Conservation (phyloP, 2,329 filamentous ascomycete genomes). For the Cladosporium sp. region DNA sequence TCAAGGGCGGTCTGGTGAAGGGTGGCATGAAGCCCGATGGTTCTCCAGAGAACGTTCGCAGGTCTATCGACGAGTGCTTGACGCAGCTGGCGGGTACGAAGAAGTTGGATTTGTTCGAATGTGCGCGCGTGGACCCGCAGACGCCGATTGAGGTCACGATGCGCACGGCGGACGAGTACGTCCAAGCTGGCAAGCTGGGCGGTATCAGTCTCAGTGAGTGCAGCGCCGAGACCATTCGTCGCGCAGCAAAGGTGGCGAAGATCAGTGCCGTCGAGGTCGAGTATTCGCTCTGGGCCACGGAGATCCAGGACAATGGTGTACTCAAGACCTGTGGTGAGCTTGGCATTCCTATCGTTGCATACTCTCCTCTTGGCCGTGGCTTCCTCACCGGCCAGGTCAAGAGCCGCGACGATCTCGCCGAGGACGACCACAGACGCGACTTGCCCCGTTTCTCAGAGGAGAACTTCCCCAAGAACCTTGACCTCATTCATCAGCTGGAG, state of each 20-base stretch:
- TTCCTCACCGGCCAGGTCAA: slow-evolving; percentile 57
- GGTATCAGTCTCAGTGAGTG: slow-evolving; percentile 50
- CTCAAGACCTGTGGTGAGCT: slow-evolving; percentile 60
- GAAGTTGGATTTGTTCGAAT: slow-evolving; percentile 51
- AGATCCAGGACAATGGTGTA: slow-evolving; percentile 60
- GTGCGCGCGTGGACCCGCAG: slow-evolving; percentile 46
- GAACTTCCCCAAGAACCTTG: slow-evolving; percentile 64
- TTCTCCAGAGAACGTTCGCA: slow-evolving; percentile 41
- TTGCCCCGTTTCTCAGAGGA: slow-evolving; percentile 63
- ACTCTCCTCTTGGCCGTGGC: slow-evolving; percentile 68
- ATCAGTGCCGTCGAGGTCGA: slow-evolving; percentile 63
- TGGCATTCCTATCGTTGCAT: slow-evolving; percentile 69
- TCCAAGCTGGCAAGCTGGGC: slow-evolving; percentile 42
- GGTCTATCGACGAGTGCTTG: slow-evolving; percentile 50
- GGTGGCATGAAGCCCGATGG: slow-evolving; percentile 42
- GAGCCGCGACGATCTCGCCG: slow-evolving; percentile 55
- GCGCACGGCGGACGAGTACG: slow-evolving; percentile 41
- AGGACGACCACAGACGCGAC: slow-evolving; percentile 48
- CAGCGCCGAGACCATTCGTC: slow-evolving; percentile 47
- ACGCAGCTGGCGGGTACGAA: slow-evolving; percentile 49
- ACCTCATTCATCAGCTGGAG: slow-evolving; percentile 60
- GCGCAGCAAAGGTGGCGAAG: slow-evolving; percentile 54
- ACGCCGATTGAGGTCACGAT: slow-evolving; percentile 49
- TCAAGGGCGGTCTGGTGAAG: slow-evolving; percentile 49
- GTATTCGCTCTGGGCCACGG: slow-evolving; percentile 57